These are phyloP conservation scores for Plicaturopsis crispa DNA, from an alignment of 768 basidiomycete species.

Conservation along the genomic window DNA sequence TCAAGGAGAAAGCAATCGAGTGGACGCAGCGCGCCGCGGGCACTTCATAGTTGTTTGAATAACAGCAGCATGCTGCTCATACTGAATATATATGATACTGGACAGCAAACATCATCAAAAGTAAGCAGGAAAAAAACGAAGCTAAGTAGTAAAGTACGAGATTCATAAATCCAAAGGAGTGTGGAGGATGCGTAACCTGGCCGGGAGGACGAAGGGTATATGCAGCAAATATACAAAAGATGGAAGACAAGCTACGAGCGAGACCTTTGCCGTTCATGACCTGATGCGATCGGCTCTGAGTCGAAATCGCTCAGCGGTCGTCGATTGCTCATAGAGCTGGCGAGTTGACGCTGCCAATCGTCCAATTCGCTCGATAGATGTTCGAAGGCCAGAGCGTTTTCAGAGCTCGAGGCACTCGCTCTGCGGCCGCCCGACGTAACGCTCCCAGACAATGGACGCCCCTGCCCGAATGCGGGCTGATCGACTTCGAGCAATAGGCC, in stretches of 20 bases:
- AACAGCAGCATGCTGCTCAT: slow-evolving; percentile 1
- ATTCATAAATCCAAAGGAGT: slow-evolving; percentile 37
- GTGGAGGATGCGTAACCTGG: slow-evolving; percentile 32
- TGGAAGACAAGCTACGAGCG: slow-evolving; percentile 24
- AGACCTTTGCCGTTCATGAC: slow-evolving; percentile 55
- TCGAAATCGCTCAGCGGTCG: slow-evolving; percentile 71
- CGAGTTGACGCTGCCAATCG: slow-evolving; percentile 80
- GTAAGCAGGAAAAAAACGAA: slow-evolving; percentile 16
- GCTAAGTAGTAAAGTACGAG: slow-evolving; percentile 18
- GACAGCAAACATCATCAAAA: slow-evolving; percentile 13
- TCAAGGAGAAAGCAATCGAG: slow-evolving; percentile 86
- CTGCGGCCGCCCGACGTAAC: slow-evolving; percentile 46
- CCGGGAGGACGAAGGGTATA: slow-evolving; percentile 38
- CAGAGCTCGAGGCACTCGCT: slow-evolving; percentile 74
- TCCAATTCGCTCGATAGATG: slow-evolving; percentile 76
- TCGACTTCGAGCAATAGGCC: slow-evolving; percentile 83
- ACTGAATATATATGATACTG: slow-evolving; percentile 4
- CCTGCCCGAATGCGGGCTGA: slow-evolving; percentile 60
- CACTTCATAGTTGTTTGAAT: slow-evolving; percentile 24
- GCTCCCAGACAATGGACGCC: slow-evolving; percentile 47
- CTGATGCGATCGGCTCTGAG: slow-evolving; percentile 39
- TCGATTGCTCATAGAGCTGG: slow-evolving; percentile 70
- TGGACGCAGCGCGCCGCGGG: slow-evolving; percentile 71
- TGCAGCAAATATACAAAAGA: slow-evolving; percentile 8
- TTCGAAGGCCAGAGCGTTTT: slow-evolving; percentile 71